Evolutionary conservation across 257 asterid genomes (phyloP).

Genomic region (Gynochthodes officinalis): DNA sequence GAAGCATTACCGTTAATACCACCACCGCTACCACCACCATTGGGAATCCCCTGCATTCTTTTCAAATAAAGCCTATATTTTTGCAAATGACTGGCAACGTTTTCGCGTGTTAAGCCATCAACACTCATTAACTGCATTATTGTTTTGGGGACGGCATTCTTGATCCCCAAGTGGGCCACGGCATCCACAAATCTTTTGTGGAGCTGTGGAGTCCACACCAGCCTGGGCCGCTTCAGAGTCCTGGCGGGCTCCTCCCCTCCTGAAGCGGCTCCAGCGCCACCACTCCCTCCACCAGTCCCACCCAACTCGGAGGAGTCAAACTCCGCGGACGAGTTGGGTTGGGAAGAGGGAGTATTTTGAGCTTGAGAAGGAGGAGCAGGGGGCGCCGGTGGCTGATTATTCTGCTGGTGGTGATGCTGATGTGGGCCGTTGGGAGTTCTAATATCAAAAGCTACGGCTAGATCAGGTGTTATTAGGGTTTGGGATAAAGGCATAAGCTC

Average conservation of each 20-base stretch:
- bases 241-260: constrained; percentile 43
- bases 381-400: constrained; percentile 11
- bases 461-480: constrained; percentile 74
- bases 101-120: constrained; percentile 49
- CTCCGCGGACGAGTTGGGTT: constrained; percentile 60
- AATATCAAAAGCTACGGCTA: constrained; percentile 69
- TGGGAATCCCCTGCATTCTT: constrained; percentile 40
- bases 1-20: constrained; percentile 23
- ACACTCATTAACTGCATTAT: constrained; percentile 59
- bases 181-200: constrained; percentile 54
- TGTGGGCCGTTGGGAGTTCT: constrained; percentile 37
- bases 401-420: constrained; percentile 26
- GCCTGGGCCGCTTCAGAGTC: constrained; percentile 47
- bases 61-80: constrained; percentile 46
- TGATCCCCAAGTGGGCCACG: constrained; percentile 50
- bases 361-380: constrained; percentile 33
- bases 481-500: constrained; percentile 75
- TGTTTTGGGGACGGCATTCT: constrained; percentile 52
- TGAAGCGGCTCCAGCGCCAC: constrained; percentile 20
- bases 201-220: constrained; percentile 55
- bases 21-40: constrained; percentile 29
- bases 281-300: constrained; percentile 30
- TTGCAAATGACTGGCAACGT: constrained; percentile 51
- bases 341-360: constrained; percentile 39
- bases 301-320: constrained; percentile 62